Evolutionary conservation across 495 filamentous ascomycete genomes (phyloP).

Genomic region (Gamarada debralockiae): DNA sequence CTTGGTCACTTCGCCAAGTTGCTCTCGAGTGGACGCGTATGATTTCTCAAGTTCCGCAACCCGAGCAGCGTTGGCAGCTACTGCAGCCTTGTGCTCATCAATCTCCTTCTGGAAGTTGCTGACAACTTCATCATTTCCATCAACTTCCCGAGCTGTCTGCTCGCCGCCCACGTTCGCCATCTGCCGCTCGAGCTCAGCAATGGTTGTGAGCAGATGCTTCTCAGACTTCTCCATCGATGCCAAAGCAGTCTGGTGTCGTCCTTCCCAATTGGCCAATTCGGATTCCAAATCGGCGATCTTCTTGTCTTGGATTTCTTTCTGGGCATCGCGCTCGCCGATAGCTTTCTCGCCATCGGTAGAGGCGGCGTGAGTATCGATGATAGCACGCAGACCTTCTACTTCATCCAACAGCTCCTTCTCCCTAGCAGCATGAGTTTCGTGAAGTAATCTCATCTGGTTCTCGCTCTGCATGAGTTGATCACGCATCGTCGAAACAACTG

Average conservation of each 20-base stretch:
- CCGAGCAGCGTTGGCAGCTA: constrained; percentile 57
- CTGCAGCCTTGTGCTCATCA: constrained; percentile 70
- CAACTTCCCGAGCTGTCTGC: constrained; percentile 30
- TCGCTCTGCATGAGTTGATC: constrained; percentile 86
- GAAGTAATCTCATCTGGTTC: constrained; percentile 68
- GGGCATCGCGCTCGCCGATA: background rate
- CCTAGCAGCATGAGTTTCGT: constrained; percentile 63
- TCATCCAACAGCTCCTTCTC: constrained; percentile 71
- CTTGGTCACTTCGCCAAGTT: constrained; percentile 48
- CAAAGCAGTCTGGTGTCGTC: constrained; percentile 66
- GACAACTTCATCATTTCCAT: constrained; percentile 62
- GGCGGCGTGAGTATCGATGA: constrained; percentile 39
- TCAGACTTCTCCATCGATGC: constrained; percentile 72
- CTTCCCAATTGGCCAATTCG: constrained; percentile 72
- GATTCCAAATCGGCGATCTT: constrained; percentile 69
- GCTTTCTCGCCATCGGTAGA: constrained; percentile 18
- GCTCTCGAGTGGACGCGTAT: constrained; percentile 52
- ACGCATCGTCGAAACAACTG: constrained; percentile 79
- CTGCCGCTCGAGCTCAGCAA: constrained; percentile 56
- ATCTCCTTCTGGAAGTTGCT: constrained; percentile 68
- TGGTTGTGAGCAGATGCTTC: constrained; percentile 63
- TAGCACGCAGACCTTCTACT: constrained; percentile 60
- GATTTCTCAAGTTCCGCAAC: constrained; percentile 64
- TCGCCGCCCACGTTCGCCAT: constrained; percentile 30
- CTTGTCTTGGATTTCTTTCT: constrained; percentile 42